Base-by-base conservation (phyloP, 345 rosid species). In the Nephelium lappaceum region DNA sequence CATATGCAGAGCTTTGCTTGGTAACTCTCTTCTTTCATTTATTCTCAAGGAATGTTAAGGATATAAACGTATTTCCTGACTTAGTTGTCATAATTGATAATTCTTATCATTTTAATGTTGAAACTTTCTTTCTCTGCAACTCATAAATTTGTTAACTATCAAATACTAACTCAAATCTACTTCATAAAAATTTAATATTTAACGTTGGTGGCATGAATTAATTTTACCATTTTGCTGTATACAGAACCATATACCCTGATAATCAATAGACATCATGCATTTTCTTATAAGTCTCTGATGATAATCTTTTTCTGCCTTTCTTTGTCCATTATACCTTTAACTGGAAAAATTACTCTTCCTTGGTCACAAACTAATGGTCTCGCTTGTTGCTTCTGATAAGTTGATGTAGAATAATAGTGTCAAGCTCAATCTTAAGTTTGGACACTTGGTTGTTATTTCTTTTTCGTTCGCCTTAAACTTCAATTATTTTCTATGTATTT, bases 1-100 rank as follows among this genome's bases (percentile, higher is more conserved):
- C 71, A 69, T 95, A 70, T 12, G 69, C 82, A 85, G 87, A 84
- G 97, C 95, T 81, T 79, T 95, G 88, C 90, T 72, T 86, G 97
- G 97, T 91, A 80, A 79, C 9, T 64, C 60, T 73, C 61, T 73
- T 57, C 68, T 63, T 55, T 8, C 18, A 51, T 72, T 10, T 12
- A 64, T 73, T 36, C 25, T 71, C 9, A 21, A 21, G 6, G 11
- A 41, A 8, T 19, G 18, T 39, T 55, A 65, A 6, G 7, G 39
- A 47, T 49, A 11, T 41, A 41, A 41, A 41, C 43, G 5, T 41
- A 4, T 31, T 31, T 2, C 3, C 36, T 2, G 36, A 31, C 43
- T 41, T 41, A 41, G 5, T 41, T 31, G 36, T 31, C 36, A 49
- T 18, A 49, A 15, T 49, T 31, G 3, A 49, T 18, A 49, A 15